A percentile compares a stretch with the other conserved stretches of the same genome.
phyloP scores from a whole-genome alignment of 768 basidiomycete genomes.

The Chiua virens region DNA sequence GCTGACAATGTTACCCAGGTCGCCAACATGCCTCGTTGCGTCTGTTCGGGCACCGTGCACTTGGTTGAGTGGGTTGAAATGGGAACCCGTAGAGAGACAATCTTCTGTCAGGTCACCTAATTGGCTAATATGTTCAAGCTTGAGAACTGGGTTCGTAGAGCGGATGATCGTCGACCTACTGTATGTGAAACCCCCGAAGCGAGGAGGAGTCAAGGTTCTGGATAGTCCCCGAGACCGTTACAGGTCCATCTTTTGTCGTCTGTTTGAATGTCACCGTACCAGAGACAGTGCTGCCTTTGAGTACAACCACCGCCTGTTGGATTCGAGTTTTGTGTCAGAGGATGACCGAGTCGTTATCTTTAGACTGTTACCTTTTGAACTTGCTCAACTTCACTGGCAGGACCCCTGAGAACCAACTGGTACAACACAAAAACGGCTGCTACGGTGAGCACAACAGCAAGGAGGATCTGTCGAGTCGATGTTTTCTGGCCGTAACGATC shows the following conservation, averaged over 20 bases:
- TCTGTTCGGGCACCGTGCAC: conserved; percentile 66
- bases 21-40: conserved; percentile 64
- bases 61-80: conserved; percentile 72
- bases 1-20: conserved; percentile 71
- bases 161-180: conserved; percentile 45
- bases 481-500: conserved; percentile 21
- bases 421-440: conserved; percentile 21
- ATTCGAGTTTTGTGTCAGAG: not conserved
- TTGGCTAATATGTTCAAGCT: conserved; percentile 12
- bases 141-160: conserved; percentile 21
- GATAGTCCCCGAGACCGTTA: conserved; percentile 63
- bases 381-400: conserved; percentile 15
- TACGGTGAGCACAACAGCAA: conserved; percentile 12
- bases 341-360: not conserved
- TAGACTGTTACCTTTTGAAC: conserved; percentile 20
- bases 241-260: conserved; percentile 44
- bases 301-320: conserved; percentile 54
- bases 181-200: conserved; percentile 76
- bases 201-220: conserved; percentile 57
- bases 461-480: conserved; percentile 13
- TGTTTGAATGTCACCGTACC: conserved; percentile 73
- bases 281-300: conserved; percentile 59
- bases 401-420: conserved; percentile 15
- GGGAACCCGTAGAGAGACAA: conserved; percentile 66
- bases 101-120: conserved; percentile 67